Conservation (phyloP, 306 rosid species). For the Arachis stenosperma region DNA sequence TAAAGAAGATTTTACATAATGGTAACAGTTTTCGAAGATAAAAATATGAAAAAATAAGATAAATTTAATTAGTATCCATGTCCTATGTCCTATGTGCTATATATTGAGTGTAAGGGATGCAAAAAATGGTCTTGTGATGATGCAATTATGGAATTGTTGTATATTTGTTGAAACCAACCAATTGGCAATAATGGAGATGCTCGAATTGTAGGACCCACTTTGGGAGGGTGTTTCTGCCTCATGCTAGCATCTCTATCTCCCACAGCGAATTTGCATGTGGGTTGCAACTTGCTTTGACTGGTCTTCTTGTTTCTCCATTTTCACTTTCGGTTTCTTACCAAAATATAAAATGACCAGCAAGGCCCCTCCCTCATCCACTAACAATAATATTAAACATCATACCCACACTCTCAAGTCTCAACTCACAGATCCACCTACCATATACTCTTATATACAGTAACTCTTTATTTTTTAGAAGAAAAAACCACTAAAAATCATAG, state of each 20-base stretch:
- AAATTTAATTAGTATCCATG: background rate
- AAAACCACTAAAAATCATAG: no score
- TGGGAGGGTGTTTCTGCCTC: slow-evolving; percentile 6
- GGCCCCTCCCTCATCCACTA: background rate
- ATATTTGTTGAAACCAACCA: slow-evolving; percentile 19
- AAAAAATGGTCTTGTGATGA: slow-evolving; percentile 1
- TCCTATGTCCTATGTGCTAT: background rate
- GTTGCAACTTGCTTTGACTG: slow-evolving; percentile 49
- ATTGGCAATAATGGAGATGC: slow-evolving; percentile 45
- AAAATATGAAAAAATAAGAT: no score
- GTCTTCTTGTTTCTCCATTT: slow-evolving; percentile 21
- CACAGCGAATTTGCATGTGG: slow-evolving; percentile 44
- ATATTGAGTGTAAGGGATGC: background rate
- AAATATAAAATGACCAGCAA: slow-evolving; percentile 3
- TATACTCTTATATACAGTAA: no score
- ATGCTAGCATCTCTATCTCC: slow-evolving; percentile 19
- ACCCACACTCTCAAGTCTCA: slow-evolving; percentile 43
- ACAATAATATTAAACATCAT: slow-evolving; percentile 30
- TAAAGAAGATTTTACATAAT: no score
- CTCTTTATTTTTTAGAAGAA: no score
- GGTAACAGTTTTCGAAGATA: no score
- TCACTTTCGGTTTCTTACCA: background rate
- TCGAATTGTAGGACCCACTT: slow-evolving; percentile 38
- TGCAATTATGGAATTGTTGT: slow-evolving; percentile 31
- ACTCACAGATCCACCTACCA: slow-evolving; percentile 8